Conservation (phyloP, 2,329 filamentous ascomycete species). For the Rhynchosporium secalis region DNA sequence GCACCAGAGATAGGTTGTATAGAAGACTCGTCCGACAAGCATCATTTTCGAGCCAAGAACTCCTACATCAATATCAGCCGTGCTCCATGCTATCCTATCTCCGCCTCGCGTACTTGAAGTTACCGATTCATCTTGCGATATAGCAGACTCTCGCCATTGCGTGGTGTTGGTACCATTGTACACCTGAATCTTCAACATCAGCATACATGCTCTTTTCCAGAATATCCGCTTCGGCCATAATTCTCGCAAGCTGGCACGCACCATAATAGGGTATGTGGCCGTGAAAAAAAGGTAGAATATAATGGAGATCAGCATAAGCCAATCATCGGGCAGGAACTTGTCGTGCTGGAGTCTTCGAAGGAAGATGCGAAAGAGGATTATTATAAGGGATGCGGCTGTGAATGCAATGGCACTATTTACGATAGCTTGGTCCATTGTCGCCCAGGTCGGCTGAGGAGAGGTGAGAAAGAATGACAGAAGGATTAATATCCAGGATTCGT, state of each 20-base stretch:
- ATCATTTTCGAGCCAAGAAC: conserved; percentile 26
- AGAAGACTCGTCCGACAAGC: conserved; percentile 25
- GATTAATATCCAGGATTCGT: neutral
- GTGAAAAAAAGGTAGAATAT: conserved; percentile 24
- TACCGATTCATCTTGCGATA: conserved; percentile 13
- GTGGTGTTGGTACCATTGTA: conserved; percentile 26
- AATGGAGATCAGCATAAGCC: conserved; percentile 27
- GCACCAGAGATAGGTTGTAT: conserved; percentile 32
- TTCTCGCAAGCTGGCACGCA: conserved; percentile 10
- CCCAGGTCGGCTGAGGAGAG: neutral
- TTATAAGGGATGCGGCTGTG: conserved; percentile 24
- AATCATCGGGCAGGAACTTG: conserved; percentile 28
- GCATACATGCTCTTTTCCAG: neutral
- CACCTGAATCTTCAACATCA: conserved; percentile 14
- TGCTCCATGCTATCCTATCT: conserved; percentile 1
- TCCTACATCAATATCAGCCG: conserved; percentile 20
- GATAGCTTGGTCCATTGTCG: conserved; percentile 15
- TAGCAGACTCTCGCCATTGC: conserved; percentile 10
- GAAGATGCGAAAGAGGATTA: conserved; percentile 27
- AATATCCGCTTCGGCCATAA: neutral
- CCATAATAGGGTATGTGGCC: conserved; percentile 21
- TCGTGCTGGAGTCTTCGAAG: conserved; percentile 32
- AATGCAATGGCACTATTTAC: conserved; percentile 25
- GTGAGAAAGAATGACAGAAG: neutral
- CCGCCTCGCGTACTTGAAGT: neutral